These are phyloP conservation scores for Pistacia atlantica DNA, from an alignment of 345 rosid genomes.

Conservation along the genomic window DNA sequence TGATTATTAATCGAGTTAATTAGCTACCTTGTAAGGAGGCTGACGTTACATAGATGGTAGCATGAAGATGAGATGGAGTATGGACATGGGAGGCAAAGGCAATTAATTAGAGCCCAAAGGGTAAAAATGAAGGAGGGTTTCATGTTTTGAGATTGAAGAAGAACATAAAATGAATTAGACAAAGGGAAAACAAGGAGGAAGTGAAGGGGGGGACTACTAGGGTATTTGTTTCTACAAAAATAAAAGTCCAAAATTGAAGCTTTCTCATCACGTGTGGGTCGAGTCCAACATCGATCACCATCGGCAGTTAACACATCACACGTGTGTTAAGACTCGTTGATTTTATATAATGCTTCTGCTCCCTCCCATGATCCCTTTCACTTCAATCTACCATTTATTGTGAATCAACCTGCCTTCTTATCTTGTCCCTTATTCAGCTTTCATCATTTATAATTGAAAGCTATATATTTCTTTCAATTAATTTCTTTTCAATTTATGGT, in stretches of 20 bases:
- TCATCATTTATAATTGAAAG: neutral
- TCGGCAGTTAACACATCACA: slow-evolving; percentile 32
- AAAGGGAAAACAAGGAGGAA: neutral
- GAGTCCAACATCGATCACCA: slow-evolving; percentile 29
- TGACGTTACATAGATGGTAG: too few species aligned
- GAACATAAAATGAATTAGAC: neutral
- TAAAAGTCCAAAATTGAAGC: slow-evolving; percentile 15
- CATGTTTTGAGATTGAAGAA: neutral
- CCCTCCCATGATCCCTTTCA: slow-evolving; percentile 5
- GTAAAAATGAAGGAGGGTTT: neutral
- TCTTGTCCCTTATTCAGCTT: slow-evolving; percentile 15
- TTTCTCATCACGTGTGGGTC: slow-evolving; percentile 26
- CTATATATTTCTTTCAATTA: neutral
- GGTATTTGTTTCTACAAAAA: too few species aligned
- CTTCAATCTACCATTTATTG: slow-evolving; percentile 7
- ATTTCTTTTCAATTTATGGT: too few species aligned
- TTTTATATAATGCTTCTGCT: slow-evolving; percentile 8
- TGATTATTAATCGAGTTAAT: too few species aligned
- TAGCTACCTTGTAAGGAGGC: too few species aligned
- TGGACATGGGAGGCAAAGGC: neutral
- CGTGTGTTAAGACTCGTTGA: slow-evolving; percentile 26
- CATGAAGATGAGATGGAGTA: too few species aligned
- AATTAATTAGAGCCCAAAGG: neutral
- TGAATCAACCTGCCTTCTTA: neutral
- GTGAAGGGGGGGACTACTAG: slow-evolving; percentile 7